These are phyloP conservation scores for Neofusicoccum parvum DNA, from an alignment of 2,329 filamentous ascomycete genomes.

Conservation along the genomic window DNA sequence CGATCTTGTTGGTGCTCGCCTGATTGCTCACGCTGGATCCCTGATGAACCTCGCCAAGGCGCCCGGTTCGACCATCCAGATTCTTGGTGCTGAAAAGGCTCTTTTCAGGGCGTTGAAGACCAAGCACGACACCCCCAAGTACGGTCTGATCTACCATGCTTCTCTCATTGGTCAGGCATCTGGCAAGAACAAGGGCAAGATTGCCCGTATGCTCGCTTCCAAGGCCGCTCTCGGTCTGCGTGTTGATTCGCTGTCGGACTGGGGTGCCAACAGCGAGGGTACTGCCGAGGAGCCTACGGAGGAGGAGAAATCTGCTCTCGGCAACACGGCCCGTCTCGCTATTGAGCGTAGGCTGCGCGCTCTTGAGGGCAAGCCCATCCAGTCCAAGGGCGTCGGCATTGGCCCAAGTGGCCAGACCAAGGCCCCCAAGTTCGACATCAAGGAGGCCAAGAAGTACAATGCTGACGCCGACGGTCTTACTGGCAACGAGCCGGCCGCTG, in stretches of 20 bases:
- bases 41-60: constrained; percentile 94
- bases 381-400: constrained; percentile 73
- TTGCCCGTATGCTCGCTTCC: constrained; percentile 91
- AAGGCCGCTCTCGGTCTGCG: constrained; percentile 92
- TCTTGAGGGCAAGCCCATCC: constrained; percentile 87
- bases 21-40: constrained; percentile 93
- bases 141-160: constrained; percentile 76
- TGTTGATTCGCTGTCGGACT: constrained; percentile 84
- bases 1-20: constrained; percentile 87
- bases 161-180: constrained; percentile 90
- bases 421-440: constrained; percentile 76
- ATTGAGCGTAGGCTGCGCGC: constrained; percentile 75
- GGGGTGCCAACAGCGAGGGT: constrained; percentile 54
- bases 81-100: constrained; percentile 97
- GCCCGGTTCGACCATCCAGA: constrained; percentile 94
- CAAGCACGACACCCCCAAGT: constrained; percentile 98
- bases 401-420: constrained; percentile 70
- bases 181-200: constrained; percentile 99
- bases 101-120: constrained; percentile 98
- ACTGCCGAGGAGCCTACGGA: constrained; percentile 66
- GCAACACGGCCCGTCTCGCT: constrained; percentile 70
- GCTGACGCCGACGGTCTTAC: constrained; percentile 84
- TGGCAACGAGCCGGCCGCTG: constrained; percentile 64
- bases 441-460: constrained; percentile 94
- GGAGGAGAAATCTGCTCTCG: constrained; percentile 83